Evolutionary conservation across 768 basidiomycete species (phyloP).

Genomic region (Ramaria sp.): DNA sequence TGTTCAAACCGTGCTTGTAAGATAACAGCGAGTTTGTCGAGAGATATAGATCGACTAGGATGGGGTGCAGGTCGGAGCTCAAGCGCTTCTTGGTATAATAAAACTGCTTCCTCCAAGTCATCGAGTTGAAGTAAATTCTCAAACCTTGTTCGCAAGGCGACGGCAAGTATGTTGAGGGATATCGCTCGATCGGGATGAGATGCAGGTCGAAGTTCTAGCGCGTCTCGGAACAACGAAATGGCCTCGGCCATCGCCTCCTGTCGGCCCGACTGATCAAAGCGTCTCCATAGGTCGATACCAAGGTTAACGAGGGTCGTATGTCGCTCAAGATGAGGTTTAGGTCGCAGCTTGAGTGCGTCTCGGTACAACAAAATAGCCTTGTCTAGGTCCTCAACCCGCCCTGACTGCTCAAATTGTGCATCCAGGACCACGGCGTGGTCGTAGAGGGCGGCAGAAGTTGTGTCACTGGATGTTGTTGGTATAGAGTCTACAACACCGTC

Average conservation of each 20-base stretch:
- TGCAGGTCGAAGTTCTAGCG: slow-evolving; percentile 10
- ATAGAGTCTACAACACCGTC: no score
- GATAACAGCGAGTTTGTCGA: neutral
- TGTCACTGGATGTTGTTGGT: no score
- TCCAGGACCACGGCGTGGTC: neutral
- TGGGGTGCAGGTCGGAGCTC: slow-evolving; percentile 6
- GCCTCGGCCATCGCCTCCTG: neutral
- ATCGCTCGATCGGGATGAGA: slow-evolving; percentile 7
- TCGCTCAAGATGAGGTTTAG: slow-evolving; percentile 5
- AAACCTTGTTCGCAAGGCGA: neutral
- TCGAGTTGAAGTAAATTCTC: neutral
- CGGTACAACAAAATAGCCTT: slow-evolving; percentile 5
- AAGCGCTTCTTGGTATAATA: slow-evolving; percentile 12
- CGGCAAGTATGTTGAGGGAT: neutral
- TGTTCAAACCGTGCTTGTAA: neutral
- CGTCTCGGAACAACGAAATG: slow-evolving; percentile 8
- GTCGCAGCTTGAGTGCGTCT: slow-evolving; percentile 11
- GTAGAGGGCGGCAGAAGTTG: no score
- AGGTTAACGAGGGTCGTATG: neutral
- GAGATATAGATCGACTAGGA: neutral
- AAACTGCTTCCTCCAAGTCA: neutral
- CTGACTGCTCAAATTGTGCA: neutral
- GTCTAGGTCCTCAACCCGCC: neutral
- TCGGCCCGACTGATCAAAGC: neutral
- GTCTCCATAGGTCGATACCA: neutral